Base-by-base conservation (phyloP, 2,329 filamentous ascomycete genomes). In the Paraphoma sp. region DNA sequence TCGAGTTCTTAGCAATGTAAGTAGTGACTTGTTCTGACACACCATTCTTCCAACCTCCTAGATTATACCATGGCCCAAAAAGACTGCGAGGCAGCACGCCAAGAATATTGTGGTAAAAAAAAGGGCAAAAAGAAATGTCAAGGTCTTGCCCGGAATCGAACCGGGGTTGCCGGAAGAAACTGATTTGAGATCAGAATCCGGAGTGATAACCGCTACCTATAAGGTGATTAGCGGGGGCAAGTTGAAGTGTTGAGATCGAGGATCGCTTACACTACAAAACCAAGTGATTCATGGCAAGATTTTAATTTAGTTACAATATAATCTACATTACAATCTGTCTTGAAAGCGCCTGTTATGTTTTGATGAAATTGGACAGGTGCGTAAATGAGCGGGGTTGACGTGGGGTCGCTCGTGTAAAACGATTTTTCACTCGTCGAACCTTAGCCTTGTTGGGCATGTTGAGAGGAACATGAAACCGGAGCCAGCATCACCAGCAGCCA, bases 131-230 rank as follows among this genome's bases (percentile, higher is more conserved):
- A 59, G 51, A 54, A 43, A 36, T 6, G 36, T 12, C 33, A 30
- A 67, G 63, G 57, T 64, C 57, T 56, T 68, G 61, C 64, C 63
- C 59, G 51, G 64, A 66, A 47, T 64, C 59, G 63, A 65, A 65
- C 63, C 53, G 61, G 65, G 65, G 65, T 66, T 63, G 61, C 63
- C 65, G 62, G 64, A 67, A 66, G 36, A 51, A 38, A 45, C 54
- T 60, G 55, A 60, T n/a, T 4, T 8, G 42, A 9, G 6, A 51
- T 68, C 65, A 68, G 65, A 68, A 68, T 68, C 64, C 61, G 64
- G 61, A 65, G 64, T 68, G 64, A 65, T 68, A 60, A 68, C 64
- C 64, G 57, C 64, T 68, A 64, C 61, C 61, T 54, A 8, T 42
- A 36, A 44, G 44, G 36, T 33, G 16, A 54, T 62, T 58, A 52